Conservation (phyloP, 768 basidiomycete genomes). For the Boletus rubescentipes region DNA sequence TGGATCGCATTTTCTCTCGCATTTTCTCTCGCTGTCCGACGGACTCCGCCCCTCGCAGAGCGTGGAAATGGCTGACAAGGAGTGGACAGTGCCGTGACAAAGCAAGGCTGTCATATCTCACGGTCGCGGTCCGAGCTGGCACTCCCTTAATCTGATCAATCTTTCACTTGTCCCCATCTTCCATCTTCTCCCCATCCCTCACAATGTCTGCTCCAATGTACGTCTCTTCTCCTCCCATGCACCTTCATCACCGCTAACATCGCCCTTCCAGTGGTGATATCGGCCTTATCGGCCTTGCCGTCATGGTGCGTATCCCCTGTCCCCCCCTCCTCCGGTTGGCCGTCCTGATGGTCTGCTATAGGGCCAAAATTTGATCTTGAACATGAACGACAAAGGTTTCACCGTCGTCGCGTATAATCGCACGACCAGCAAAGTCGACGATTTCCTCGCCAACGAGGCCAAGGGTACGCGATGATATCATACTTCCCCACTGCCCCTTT, state of each 20-base stretch:
- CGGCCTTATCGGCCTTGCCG: slow-evolving; percentile 97
- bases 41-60: neutral
- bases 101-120: slow-evolving; percentile 9
- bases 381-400: slow-evolving; percentile 99
- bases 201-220: slow-evolving; percentile 50
- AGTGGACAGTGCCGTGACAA: neutral
- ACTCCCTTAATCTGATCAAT: slow-evolving; percentile 31
- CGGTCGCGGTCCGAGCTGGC: slow-evolving; percentile 9
- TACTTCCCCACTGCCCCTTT: slow-evolving; percentile 18
- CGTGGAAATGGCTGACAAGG: neutral
- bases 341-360: slow-evolving; percentile 30
- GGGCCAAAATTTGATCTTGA: slow-evolving; percentile 97
- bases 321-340: slow-evolving; percentile 11
- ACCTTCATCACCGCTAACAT: slow-evolving; percentile 21
- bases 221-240: slow-evolving; percentile 31
- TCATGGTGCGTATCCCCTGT: slow-evolving; percentile 69
- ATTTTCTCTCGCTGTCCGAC: slow-evolving; percentile 10
- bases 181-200: slow-evolving; percentile 28
- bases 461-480: slow-evolving; percentile 68
- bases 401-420: slow-evolving; percentile 97
- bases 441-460: slow-evolving; percentile 94
- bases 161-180: slow-evolving; percentile 29
- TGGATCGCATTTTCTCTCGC: no score
- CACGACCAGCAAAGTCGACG: slow-evolving; percentile 92
- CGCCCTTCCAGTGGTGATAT: slow-evolving; percentile 76